Base-by-base conservation (phyloP, 1,284 basidiomycete species). In the Meira nashicola region DNA sequence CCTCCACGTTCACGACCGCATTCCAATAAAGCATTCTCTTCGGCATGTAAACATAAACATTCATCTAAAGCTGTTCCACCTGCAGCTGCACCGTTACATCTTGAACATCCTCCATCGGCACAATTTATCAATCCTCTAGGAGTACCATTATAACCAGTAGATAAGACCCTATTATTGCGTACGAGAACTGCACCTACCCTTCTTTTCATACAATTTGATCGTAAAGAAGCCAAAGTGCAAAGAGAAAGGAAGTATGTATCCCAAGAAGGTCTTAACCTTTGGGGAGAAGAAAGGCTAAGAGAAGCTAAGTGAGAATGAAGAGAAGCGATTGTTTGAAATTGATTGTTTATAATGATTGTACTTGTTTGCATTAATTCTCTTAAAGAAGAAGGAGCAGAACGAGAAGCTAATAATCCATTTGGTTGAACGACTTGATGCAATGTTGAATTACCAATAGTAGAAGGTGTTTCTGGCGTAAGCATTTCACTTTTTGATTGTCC, bases 101-200 rank as follows among this genome's bases (percentile, higher is more conserved):
- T 60, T 5, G 58, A 54, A 50, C 77, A 79, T 7, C 78, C 78
- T 33, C 78, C 78, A 37, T 78, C 70, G 57, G 72, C 74, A 61
- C 78, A 79, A 52, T 79, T 79, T 17, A 39, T 82, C 43, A 96
- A 82, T 2, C 92, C 92, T 9, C 91, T 84, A 9, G 95, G 90
- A 0, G 95, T 98, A 2, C 95, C 95, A 74, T 99, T 99, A 80
- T 99, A 99, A 82, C 95, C 95, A 1, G 95, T 96, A n/a, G 90
- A 86, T 40, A 98, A 82, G 54, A 99, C 89, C 25, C 93, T 65
- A 54, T 77, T 73, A 84, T 67, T 89, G 87, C 89, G 84, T 33
- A 96, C 92, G 41, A 97, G 82, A 15, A 97, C 86, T 0, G 92
- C 92, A 12, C 93, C 93, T 0, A 97, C 93, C 1, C 95, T 85